Evolutionary conservation across 331 rosid species (phyloP), one percentile per base, ranked within the genome.

Genomic region (Phaseolus coccineus): DNA sequence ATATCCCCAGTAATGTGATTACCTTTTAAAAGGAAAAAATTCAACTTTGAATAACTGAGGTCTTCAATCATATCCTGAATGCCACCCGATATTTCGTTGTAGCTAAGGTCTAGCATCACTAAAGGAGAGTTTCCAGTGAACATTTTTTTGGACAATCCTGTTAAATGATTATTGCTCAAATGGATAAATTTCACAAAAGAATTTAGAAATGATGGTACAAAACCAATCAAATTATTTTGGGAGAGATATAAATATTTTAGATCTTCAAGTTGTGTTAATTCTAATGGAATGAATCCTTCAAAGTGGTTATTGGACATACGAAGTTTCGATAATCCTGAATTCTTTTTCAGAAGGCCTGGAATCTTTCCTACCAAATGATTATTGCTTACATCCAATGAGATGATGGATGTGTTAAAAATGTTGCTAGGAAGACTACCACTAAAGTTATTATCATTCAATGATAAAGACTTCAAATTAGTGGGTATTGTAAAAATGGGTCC

Each of bases 291-390:
- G 14, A 47, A 51, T 13, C 87, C 87, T 71, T 84, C 69, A 14
- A 84, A 35, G n/a, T 66, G 35, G 25, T 84, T 84, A 1, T 70
- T 80, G 10, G 84, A 70, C 81, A 84, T n/a, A 13, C 5, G 8
- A 59, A 84, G 31, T 0, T 1, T 5, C 0, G 0, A 0, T 56
- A 84, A 74, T 0, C 0, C 0, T 19, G 35, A 2, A 37, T 6
- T 0, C 2, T 53, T 69, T 25, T 12, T 14, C 0, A 69, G 0
- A 0, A 10, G 2, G 1, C 12, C 24, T 28, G 82, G 79, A 53
- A 84, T 35, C 53, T 19, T 71, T 35, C 87, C 87, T 4, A 1
- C 58, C 4, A 84, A 10, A 28, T 55, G 5, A 61, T 84, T 84
- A 37, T 70, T 25, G 5, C 82, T 80, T 3, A 84, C 0, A 68